Conservation (phyloP, 2,329 filamentous ascomycete species). For the Hypoxylon sp. region DNA sequence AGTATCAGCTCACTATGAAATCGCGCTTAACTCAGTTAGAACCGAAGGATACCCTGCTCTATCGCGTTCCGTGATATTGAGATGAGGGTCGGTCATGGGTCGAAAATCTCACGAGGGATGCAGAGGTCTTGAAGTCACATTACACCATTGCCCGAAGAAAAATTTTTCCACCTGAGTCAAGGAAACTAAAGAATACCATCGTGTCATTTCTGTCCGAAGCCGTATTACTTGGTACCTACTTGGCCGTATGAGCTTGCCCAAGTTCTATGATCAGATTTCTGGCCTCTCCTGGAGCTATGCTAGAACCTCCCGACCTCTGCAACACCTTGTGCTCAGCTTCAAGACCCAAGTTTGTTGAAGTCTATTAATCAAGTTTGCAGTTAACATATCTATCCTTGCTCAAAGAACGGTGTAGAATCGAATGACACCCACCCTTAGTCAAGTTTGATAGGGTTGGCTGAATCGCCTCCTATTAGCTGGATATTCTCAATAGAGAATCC, state of each 20-base stretch:
- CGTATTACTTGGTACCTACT: constrained; percentile 6
- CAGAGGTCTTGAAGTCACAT: constrained; percentile 2
- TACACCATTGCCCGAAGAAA: not conserved
- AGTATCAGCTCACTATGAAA: constrained; percentile 5
- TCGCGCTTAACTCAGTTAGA: constrained; percentile 4
- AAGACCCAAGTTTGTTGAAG: not conserved
- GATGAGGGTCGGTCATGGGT: not conserved
- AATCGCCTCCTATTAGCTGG: constrained; percentile 17
- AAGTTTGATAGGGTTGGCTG: constrained; percentile 31
- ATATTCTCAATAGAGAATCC: constrained; percentile 26
- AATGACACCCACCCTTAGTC: constrained; percentile 11
- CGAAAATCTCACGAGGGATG: not conserved
- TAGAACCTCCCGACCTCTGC: not conserved
- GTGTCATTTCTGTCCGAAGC: constrained; percentile 7
- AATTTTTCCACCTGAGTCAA: not conserved
- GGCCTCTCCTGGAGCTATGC: not conserved
- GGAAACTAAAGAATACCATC: not conserved
- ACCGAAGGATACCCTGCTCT: constrained; percentile 3
- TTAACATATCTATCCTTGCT: not conserved
- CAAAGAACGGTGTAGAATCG: not conserved
- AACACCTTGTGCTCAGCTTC: not conserved
- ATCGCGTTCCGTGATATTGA: not conserved
- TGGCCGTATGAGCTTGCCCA: not conserved
- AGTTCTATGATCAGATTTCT: constrained; percentile 2
- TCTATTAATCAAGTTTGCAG: no score